Evolutionary conservation across 495 filamentous ascomycete species (phyloP).

Genomic region (Parmelia sp.): DNA sequence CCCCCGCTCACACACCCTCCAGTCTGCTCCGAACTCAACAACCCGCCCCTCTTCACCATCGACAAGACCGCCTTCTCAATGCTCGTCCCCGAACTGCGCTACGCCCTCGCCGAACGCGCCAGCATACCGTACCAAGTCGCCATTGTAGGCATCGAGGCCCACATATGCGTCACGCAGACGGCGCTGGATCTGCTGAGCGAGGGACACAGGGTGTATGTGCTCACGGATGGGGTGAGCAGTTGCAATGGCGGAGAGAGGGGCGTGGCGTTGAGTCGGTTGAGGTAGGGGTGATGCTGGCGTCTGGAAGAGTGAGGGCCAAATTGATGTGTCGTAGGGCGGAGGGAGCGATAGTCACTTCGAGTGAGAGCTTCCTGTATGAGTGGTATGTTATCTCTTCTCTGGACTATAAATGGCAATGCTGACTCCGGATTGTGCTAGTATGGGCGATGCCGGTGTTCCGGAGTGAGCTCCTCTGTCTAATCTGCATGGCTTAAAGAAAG

Average conservation of each 20-base stretch:
- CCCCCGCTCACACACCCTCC: not conserved
- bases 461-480: constrained; percentile 39
- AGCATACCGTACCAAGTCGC: constrained; percentile 38
- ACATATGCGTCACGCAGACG: constrained; percentile 94
- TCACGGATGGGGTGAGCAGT: constrained; percentile 88
- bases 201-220: constrained; percentile 76
- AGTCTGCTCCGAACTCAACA: constrained; percentile 62
- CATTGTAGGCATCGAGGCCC: constrained; percentile 83
- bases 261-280: constrained; percentile 68
- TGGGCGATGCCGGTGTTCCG: constrained; percentile 74
- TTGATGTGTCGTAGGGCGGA: constrained; percentile 37
- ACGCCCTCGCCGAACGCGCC: constrained; percentile 26
- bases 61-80: constrained; percentile 94
- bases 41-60: constrained; percentile 46
- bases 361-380: constrained; percentile 90
- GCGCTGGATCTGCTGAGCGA: constrained; percentile 67
- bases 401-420: too few relatives aligned
- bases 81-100: constrained; percentile 48
- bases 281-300: constrained; percentile 23
- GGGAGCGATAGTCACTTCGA: constrained; percentile 76
- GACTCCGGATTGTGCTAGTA: too few relatives aligned
- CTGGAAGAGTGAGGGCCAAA: not conserved
- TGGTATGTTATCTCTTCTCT: too few relatives aligned
- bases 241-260: constrained; percentile 75
- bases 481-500: not conserved